Evolutionary conservation across 116 monocot species (phyloP), one percentile per base, ranked within the genome.

Genomic region (Papilionanthe hybrid): DNA sequence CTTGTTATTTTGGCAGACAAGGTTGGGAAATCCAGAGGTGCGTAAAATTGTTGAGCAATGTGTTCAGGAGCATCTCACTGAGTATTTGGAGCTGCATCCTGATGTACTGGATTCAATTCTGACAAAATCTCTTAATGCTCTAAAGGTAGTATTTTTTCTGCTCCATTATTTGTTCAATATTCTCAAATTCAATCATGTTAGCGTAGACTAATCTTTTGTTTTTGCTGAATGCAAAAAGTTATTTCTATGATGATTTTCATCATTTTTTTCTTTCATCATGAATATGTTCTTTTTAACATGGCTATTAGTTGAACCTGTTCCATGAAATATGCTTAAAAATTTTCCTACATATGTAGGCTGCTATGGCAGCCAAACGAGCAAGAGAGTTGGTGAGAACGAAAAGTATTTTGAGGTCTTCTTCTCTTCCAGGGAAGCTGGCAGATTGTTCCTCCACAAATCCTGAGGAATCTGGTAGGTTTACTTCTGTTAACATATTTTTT

Each of bases 1-100:
- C n/a, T 49, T 77, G 41, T 76, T 81, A 19, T 37, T 86, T 23
- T 42, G 18, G 75, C 76, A 98, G 98, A 98, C 98, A 71, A 91
- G 98, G 76, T 82, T 98, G 76, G 98, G 98, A 81, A 98, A 98
- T 85, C 98, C 98, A 72, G 98, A 98, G 84, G 94, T 98, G 11
- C 83, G 98, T 50, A 98, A 69, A 81, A 57, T 98, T 48, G 98
- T 98, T 77, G 98, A 98, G 43, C 98, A 98, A 66, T 93, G 91
- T 83, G 87, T 91, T 75, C 98, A 94, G 77, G 98, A 98, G 69
- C 82, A 93, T 83, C 80, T 98, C 18, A 91, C 94, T 2, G 93
- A 94, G 79, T 98, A 91, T 82, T 81, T 98, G 41, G 98, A 98
- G 85, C 79, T 98, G 85, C 98, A 98, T 84, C 98, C 98, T 37